phyloP scores from a whole-genome alignment of 257 asterid species.

The Solanum corneliomulleri region DNA sequence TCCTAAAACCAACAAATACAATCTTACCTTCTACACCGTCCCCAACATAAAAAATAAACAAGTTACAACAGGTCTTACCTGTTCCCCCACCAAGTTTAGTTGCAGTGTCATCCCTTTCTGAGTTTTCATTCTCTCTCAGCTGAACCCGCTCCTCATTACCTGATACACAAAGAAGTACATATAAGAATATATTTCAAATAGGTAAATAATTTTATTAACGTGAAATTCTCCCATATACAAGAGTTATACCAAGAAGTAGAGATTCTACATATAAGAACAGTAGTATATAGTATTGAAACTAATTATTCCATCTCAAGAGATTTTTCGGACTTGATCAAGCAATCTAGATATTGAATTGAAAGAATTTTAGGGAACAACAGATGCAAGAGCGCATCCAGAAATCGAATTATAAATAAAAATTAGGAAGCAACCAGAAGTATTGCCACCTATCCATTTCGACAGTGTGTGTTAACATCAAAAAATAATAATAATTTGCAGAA shows the following conservation, averaged over 20 bases:
- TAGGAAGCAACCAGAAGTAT: background rate
- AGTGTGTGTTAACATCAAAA: background rate
- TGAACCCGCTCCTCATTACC: slow-evolving; percentile 25
- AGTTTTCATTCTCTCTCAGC: background rate
- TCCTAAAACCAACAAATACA: background rate
- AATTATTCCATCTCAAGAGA: background rate
- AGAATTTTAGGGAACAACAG: background rate
- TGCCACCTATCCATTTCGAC: background rate
- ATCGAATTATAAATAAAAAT: background rate
- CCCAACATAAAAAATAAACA: background rate
- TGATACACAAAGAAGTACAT: background rate
- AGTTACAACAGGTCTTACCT: background rate
- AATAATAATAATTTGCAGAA: background rate
- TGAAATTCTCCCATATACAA: background rate
- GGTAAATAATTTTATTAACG: background rate
- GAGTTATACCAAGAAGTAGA: background rate
- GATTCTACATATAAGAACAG: background rate
- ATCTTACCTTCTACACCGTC: background rate
- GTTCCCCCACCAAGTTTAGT: slow-evolving; percentile 11
- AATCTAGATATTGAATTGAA: background rate
- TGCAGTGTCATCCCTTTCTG: slow-evolving; percentile 15
- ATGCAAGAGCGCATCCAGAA: background rate
- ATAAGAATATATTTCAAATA: background rate
- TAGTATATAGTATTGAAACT: background rate
- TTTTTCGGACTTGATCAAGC: background rate